Evolutionary conservation across 225 moss, liverwort and hornwort species (phyloP).

Genomic region (Takakia lepidozioides): DNA sequence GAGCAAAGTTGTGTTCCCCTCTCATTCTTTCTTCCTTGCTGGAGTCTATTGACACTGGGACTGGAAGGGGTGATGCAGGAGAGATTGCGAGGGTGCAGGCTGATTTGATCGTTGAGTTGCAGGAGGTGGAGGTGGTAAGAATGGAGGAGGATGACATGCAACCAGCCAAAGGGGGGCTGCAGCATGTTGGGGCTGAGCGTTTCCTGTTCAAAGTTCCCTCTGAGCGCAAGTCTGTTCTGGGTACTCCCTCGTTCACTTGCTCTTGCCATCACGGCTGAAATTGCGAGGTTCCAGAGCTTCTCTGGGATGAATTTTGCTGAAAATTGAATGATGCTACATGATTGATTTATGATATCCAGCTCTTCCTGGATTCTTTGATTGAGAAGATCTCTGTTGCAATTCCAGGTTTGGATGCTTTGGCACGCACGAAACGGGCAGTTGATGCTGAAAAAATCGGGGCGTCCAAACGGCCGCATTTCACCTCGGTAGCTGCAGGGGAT

Average conservation of each 20-base stretch:
- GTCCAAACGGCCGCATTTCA: conserved; percentile 42
- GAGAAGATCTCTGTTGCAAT: neutral
- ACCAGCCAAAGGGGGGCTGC: conserved; percentile 7
- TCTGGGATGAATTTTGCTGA: too few relatives aligned
- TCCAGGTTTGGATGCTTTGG: conserved; percentile 46
- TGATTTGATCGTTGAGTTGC: too few relatives aligned
- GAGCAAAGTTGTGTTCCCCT: too few relatives aligned
- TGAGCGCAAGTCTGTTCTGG: conserved; percentile 45
- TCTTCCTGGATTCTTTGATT: too few relatives aligned
- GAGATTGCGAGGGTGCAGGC: too few relatives aligned
- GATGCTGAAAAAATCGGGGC: conserved; percentile 44
- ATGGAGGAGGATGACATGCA: too few relatives aligned
- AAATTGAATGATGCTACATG: neutral
- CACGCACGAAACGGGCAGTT: conserved; percentile 50
- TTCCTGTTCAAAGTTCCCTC: conserved; percentile 47
- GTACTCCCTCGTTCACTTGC: conserved; percentile 6
- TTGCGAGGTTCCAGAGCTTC: too few relatives aligned
- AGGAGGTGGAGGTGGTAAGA: too few relatives aligned
- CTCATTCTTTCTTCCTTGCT: too few relatives aligned
- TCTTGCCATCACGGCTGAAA: neutral
- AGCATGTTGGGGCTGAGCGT: conserved; percentile 11
- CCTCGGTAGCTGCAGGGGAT: conserved; percentile 37
- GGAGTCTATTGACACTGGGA: too few relatives aligned
- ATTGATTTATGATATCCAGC: too few relatives aligned
- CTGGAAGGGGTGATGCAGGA: too few relatives aligned